A percentile compares a stretch with the other conserved stretches of the same genome.
Evolutionary conservation across 495 filamentous ascomycete species (phyloP).

Genomic region (Podospora comata): DNA sequence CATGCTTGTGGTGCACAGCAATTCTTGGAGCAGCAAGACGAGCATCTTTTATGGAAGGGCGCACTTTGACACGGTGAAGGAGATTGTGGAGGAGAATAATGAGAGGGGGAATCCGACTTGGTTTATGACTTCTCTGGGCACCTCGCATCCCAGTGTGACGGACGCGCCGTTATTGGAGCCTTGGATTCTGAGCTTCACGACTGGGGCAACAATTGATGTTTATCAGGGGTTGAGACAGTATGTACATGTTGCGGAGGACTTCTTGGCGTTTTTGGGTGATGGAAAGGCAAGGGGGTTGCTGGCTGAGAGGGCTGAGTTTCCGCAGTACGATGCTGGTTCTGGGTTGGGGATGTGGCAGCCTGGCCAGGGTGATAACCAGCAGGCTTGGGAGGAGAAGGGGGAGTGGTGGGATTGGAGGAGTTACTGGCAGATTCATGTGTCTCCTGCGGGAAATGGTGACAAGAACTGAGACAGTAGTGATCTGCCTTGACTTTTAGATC

Average conservation of each 20-base stretch:
- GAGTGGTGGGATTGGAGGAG: constrained; percentile 39
- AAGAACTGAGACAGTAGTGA: neutral
- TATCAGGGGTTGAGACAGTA: constrained; percentile 45
- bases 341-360: constrained; percentile 40
- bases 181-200: constrained; percentile 46
- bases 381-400: constrained; percentile 24
- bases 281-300: constrained; percentile 35
- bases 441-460: constrained; percentile 21
- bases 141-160: constrained; percentile 51
- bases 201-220: constrained; percentile 44
- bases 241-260: constrained; percentile 44
- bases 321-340: constrained; percentile 33
- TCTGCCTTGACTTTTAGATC: no score
- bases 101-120: constrained; percentile 39
- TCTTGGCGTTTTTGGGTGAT: constrained; percentile 39
- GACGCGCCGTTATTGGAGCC: constrained; percentile 54
- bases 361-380: constrained; percentile 30
- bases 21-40: constrained; percentile 47
- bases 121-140: constrained; percentile 53
- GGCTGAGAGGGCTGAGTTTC: constrained; percentile 39
- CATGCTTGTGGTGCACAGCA: constrained; percentile 48
- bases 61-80: constrained; percentile 51
- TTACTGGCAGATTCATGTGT: constrained; percentile 44
- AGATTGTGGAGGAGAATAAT: constrained; percentile 42
- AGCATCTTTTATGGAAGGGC: constrained; percentile 49